Conservation (phyloP, 768 basidiomycete species). For the Mrakia blollopis region DNA sequence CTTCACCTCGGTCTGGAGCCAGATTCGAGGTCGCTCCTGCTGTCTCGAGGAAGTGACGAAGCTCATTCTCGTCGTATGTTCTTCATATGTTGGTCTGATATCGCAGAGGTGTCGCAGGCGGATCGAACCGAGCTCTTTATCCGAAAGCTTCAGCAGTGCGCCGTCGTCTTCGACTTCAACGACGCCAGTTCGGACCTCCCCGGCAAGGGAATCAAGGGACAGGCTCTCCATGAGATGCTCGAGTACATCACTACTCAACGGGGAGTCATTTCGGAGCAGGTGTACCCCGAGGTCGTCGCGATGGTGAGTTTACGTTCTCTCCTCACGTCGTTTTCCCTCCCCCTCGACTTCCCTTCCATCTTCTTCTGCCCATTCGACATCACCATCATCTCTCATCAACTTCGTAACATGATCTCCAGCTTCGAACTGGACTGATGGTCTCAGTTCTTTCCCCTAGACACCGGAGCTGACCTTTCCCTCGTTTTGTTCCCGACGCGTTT, state of each 20-base stretch:
- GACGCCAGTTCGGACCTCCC: slow-evolving; percentile 91
- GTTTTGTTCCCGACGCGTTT: not conserved
- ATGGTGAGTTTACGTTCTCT: slow-evolving; percentile 85
- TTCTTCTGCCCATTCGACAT: not conserved
- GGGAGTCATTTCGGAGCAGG: slow-evolving; percentile 87
- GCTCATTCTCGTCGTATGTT: no score
- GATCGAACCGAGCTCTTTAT: slow-evolving; percentile 89
- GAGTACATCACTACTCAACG: slow-evolving; percentile 97
- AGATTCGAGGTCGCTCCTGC: not conserved
- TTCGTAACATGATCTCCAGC: no score
- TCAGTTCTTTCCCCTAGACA: no score
- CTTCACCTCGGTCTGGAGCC: not conserved
- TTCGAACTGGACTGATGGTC: no score
- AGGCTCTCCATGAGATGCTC: slow-evolving; percentile 95
- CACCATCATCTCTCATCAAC: no score
- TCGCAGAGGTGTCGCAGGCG: slow-evolving; percentile 75
- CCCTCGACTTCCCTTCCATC: no score
- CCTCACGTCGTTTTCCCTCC: not conserved
- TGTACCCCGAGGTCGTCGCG: slow-evolving; percentile 98
- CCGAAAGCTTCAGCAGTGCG: slow-evolving; percentile 91
- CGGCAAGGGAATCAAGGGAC: slow-evolving; percentile 98
- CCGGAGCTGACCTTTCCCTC: not conserved
- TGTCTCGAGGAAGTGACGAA: no score
- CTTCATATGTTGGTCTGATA: slow-evolving; percentile 11
- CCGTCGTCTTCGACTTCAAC: slow-evolving; percentile 97